Evolutionary conservation across 2,329 filamentous ascomycete genomes (phyloP).

Genomic region (Xylariaceae sp.): DNA sequence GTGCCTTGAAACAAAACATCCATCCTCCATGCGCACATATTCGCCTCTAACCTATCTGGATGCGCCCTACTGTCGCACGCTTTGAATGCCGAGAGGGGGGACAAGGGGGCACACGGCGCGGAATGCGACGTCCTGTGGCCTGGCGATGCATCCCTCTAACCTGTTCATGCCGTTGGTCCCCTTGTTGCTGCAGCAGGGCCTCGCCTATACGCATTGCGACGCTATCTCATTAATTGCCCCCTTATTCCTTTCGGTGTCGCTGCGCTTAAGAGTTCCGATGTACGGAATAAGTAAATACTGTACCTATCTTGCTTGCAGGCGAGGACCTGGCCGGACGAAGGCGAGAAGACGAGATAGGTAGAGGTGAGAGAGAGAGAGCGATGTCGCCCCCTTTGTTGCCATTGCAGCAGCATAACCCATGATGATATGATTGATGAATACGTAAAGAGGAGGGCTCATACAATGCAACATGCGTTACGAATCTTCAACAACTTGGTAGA

Average conservation of each 20-base stretch:
- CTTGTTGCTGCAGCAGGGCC: slow-evolving; percentile 8
- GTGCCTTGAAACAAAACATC: neutral
- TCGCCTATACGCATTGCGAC: slow-evolving; percentile 8
- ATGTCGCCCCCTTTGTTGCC: neutral
- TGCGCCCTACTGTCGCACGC: slow-evolving; percentile 16
- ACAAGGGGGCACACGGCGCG: slow-evolving; percentile 15
- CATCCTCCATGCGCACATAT: neutral
- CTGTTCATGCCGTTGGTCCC: slow-evolving; percentile 14
- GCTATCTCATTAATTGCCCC: slow-evolving; percentile 4
- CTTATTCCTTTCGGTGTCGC: neutral
- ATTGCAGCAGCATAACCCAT: neutral
- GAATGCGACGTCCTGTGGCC: slow-evolving; percentile 17
- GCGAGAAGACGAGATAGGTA: neutral
- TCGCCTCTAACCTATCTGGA: neutral
- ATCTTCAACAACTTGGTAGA: neutral
- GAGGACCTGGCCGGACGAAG: neutral
- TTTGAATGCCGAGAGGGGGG: slow-evolving; percentile 7
- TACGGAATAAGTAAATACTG: neutral
- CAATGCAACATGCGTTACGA: neutral
- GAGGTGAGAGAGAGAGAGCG: neutral
- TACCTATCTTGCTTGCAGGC: neutral
- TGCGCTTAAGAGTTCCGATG: neutral
- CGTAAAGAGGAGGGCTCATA: neutral
- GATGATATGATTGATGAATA: neutral
- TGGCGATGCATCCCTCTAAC: slow-evolving; percentile 7